Percentiles rank a stretch among this genome's conserved stretches.
phyloP scores from a whole-genome alignment of 140 eudicot genomes.

The Flaveria floridana region DNA sequence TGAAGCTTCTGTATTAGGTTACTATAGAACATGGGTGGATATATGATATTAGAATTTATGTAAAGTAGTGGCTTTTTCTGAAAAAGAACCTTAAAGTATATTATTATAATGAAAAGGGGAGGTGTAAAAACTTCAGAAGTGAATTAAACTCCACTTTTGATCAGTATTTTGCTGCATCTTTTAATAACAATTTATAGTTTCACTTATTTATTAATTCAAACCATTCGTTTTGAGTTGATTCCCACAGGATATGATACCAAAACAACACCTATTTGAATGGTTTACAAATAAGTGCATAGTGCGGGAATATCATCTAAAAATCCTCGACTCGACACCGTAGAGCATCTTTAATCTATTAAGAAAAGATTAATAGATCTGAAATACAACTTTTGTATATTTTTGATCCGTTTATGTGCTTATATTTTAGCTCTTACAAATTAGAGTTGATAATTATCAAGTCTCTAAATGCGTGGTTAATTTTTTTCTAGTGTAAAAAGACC shows the following conservation, averaged over 20 bases:
- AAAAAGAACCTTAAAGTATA: neutral
- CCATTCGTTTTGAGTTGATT: conserved; percentile 23
- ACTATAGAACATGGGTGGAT: conserved; percentile 36
- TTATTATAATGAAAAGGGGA: conserved; percentile 25
- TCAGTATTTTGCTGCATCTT: conserved; percentile 19
- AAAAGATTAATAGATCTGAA: no score
- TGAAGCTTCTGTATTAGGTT: conserved; percentile 28
- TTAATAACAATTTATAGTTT: conserved; percentile 9
- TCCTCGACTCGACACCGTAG: neutral
- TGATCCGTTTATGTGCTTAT: neutral
- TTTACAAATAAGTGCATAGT: neutral
- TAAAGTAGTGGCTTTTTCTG: conserved; percentile 30
- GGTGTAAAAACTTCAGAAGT: conserved; percentile 27
- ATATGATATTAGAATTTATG: conserved; percentile 26
- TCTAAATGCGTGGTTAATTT: no score
- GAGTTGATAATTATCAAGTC: no score
- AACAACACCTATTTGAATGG: conserved; percentile 25
- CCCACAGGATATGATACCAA: conserved; percentile 25
- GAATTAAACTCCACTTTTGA: conserved; percentile 27
- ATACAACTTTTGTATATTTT: no score
- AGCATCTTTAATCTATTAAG: neutral
- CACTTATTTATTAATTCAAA: neutral
- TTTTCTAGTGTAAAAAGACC: no score
- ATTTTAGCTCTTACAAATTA: neutral
- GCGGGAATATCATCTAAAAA: conserved; percentile 4